Conservation (phyloP, 352 stramenopile species). For the Phytophthora pinifolia region DNA sequence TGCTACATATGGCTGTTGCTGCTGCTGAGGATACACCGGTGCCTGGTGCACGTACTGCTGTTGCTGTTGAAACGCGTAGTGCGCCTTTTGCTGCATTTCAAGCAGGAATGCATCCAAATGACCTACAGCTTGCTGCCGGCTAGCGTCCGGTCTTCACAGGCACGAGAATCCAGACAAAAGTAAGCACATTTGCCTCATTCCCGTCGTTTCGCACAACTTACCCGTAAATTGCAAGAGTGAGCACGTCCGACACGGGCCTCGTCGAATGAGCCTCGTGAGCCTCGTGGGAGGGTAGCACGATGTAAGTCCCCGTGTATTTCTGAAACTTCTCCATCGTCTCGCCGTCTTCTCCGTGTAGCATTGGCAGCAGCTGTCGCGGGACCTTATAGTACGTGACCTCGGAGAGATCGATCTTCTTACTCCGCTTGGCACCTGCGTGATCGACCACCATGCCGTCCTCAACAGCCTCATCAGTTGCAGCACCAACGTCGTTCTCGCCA, state of each 20-base stretch:
- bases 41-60: slow-evolving; percentile 42
- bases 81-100: slow-evolving; percentile 59
- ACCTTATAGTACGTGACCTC: slow-evolving; percentile 81
- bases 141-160: slow-evolving; percentile 36
- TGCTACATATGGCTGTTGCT: slow-evolving; percentile 26
- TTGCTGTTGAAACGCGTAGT: slow-evolving; percentile 38
- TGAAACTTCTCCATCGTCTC: slow-evolving; percentile 79
- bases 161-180: background rate
- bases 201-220: slow-evolving; percentile 18
- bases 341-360: slow-evolving; percentile 67
- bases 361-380: slow-evolving; percentile 57
- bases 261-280: slow-evolving; percentile 14
- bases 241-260: slow-evolving; percentile 25
- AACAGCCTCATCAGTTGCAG: slow-evolving; percentile 27
- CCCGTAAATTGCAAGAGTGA: slow-evolving; percentile 79
- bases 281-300: slow-evolving; percentile 53
- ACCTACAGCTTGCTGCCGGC: slow-evolving; percentile 55
- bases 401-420: slow-evolving; percentile 72
- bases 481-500: slow-evolving; percentile 10
- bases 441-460: slow-evolving; percentile 56
- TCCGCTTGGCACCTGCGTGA: slow-evolving; percentile 34
- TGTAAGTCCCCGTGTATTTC: slow-evolving; percentile 78
- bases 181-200: background rate
- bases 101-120: slow-evolving; percentile 60
- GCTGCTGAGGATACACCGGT: slow-evolving; percentile 17